These are phyloP conservation scores for Isabelozyma heimii DNA, from an alignment of 805 yeast genomes.

Conservation along the genomic window DNA sequence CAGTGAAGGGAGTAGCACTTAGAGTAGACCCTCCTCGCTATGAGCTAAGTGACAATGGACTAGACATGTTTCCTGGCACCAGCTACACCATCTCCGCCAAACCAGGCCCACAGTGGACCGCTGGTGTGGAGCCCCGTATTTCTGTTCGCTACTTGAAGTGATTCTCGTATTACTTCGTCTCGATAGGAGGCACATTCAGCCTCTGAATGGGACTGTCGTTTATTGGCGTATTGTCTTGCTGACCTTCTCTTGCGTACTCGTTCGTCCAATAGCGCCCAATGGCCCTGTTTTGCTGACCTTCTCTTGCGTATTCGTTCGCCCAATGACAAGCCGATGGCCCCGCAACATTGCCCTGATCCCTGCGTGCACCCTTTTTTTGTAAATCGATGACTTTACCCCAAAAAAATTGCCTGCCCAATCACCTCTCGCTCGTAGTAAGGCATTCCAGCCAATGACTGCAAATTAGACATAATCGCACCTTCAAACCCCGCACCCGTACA, in stretches of 20 bases:
- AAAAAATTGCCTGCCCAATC: background rate
- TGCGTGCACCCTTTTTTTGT: no score
- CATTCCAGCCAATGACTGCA: background rate
- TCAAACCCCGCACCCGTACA: background rate
- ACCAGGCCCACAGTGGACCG: background rate
- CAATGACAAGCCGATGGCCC: no score
- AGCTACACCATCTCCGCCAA: background rate
- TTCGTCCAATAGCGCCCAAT: no score
- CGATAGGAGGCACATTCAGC: no score
- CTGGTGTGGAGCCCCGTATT: background rate
- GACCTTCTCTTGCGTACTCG: no score
- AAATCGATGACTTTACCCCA: background rate
- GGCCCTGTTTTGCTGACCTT: no score
- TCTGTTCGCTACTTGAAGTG: background rate
- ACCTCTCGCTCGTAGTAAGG: background rate
- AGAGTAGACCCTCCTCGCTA: slow-evolving; percentile 17
- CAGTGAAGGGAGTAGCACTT: slow-evolving; percentile 46
- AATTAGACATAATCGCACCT: background rate
- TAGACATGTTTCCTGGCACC: slow-evolving; percentile 44
- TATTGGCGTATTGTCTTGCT: no score
- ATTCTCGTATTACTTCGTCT: no score
- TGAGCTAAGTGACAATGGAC: slow-evolving; percentile 42
- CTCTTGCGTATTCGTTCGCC: no score
- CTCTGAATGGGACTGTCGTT: no score
- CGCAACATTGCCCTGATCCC: no score